A percentile compares a stretch with the other conserved stretches of the same genome.
phyloP scores from a whole-genome alignment of 1,284 basidiomycete genomes.

The Ceratobasidium sp. region DNA sequence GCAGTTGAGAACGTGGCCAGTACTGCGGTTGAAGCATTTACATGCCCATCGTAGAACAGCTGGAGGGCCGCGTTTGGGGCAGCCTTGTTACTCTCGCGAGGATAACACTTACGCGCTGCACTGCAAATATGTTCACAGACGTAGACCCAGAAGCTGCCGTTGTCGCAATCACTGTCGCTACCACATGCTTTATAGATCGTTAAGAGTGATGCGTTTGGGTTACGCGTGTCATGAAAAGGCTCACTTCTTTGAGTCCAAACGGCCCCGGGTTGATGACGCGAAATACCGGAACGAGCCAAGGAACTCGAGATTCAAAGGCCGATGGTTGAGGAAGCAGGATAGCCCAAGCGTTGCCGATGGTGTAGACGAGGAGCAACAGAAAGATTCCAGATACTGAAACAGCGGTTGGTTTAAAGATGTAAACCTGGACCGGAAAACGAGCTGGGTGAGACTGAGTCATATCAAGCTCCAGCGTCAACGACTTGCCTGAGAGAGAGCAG shows the following conservation, averaged over 20 bases:
- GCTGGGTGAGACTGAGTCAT: conserved; percentile 50
- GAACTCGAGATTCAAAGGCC: conserved; percentile 59
- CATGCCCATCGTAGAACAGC: conserved; percentile 73
- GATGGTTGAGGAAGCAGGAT: conserved; percentile 57
- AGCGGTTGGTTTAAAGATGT: conserved; percentile 71
- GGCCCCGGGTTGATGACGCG: conserved; percentile 70
- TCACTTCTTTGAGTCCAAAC: conserved; percentile 73
- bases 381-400: conserved; percentile 70
- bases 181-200: conserved; percentile 63
- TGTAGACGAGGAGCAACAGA: conserved; percentile 71
- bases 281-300: conserved; percentile 59
- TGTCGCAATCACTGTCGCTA: conserved; percentile 71
- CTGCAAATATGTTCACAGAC: conserved; percentile 71
- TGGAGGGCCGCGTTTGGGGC: conserved; percentile 51
- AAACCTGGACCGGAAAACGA: conserved; percentile 61
- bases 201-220: conserved; percentile 44
- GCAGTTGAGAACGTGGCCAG: conserved; percentile 75
- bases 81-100: neutral
- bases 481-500: conserved; percentile 65
- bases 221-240: conserved; percentile 43
- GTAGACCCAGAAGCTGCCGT: conserved; percentile 68
- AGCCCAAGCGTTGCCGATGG: conserved; percentile 68
- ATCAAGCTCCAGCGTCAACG: conserved; percentile 8
- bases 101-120: conserved; percentile 65
- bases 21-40: conserved; percentile 69